phyloP scores from a whole-genome alignment of 345 rosid genomes.

The Xanthoceras sorbifolium region DNA sequence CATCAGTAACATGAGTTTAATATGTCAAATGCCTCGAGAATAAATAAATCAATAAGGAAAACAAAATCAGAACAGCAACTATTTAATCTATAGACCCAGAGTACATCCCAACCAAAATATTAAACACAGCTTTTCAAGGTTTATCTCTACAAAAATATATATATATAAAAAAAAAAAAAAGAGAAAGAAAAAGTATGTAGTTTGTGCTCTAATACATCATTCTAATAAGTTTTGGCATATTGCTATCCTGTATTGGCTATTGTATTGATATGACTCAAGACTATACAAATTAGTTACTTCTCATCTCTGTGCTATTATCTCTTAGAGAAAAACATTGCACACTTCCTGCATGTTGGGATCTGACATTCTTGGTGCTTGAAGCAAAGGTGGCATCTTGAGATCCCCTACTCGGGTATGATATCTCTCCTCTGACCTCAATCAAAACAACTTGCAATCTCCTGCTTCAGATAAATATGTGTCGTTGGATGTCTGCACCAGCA shows the following conservation, averaged over 20 bases:
- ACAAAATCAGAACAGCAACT: background rate
- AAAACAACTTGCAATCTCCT: conserved; percentile 23
- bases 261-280: background rate
- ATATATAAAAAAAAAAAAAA: background rate
- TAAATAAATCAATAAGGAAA: background rate
- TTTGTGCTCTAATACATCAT: conserved; percentile 10
- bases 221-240: background rate
- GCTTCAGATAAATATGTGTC: background rate
- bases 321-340: background rate
- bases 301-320: conserved; percentile 7
- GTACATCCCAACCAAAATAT: background rate
- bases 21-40: background rate
- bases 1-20: background rate
- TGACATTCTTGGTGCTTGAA: background rate
- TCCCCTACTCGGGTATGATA: background rate
- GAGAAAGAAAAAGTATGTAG: background rate
- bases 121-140: background rate
- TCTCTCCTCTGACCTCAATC: background rate
- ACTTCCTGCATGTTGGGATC: conserved; percentile 19
- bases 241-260: conserved; percentile 6
- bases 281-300: conserved; percentile 7
- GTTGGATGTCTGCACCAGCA: background rate
- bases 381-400: conserved; percentile 2
- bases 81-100: conserved; percentile 11
- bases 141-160: background rate